Conservation (phyloP, 257 asterid species). For the Solanum sitiens region DNA sequence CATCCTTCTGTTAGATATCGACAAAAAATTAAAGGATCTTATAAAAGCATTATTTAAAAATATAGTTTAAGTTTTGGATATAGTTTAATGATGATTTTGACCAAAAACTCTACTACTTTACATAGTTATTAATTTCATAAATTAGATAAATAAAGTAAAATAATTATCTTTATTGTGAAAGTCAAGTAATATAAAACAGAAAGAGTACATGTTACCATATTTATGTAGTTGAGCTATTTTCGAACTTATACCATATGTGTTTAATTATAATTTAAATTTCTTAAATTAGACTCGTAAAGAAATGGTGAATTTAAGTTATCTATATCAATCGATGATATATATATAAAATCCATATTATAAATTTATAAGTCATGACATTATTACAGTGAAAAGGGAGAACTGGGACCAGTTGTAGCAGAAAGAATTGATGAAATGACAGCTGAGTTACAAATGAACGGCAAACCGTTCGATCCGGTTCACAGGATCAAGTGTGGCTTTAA, state of each 20-base stretch:
- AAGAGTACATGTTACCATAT: not conserved
- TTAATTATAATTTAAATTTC: not conserved
- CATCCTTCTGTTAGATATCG: too few species aligned
- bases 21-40: too few species aligned
- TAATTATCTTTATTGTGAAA: not conserved
- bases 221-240: not conserved
- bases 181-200: not conserved
- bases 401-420: slow-evolving; percentile 69
- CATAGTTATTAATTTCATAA: not conserved
- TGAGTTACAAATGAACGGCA: slow-evolving; percentile 28
- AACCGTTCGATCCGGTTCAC: slow-evolving; percentile 35
- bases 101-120: too few species aligned
- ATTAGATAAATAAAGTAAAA: too few species aligned
- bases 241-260: not conserved
- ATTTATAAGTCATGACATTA: not conserved
- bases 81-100: too few species aligned
- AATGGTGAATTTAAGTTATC: not conserved
- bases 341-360: not conserved
- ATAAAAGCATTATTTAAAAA: too few species aligned
- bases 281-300: not conserved
- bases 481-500: slow-evolving; percentile 59
- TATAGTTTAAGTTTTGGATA: too few species aligned
- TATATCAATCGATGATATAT: not conserved
- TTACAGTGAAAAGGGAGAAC: slow-evolving; percentile 65
- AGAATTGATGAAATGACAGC: slow-evolving; percentile 59